Evolutionary conservation across 1,284 basidiomycete species (phyloP), one percentile per base, ranked within the genome.

Genomic region (Papiliotrema flavescens): DNA sequence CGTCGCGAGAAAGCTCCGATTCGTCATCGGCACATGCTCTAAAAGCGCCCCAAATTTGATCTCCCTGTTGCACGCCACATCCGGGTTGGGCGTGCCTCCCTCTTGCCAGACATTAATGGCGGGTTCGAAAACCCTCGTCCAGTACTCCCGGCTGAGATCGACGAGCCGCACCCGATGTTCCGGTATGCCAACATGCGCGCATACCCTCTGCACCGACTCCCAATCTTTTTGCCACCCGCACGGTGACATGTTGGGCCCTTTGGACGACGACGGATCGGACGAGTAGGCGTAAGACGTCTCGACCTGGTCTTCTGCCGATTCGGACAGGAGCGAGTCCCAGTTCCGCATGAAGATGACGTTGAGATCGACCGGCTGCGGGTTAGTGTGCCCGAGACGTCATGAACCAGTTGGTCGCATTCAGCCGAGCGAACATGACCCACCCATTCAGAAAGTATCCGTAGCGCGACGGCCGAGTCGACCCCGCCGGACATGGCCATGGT

Each of bases 201-300:
- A 93, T 9, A 96, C 89, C 8, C 79, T 77, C 64, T 86, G 85
- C 1, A 97, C 94, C 67, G 95, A 90, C 53, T 88, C 83, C 89
- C 90, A 98, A 66, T 98, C 94, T 53, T 85, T 86, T 75, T 97
- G 88, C 95, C 95, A 98, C 67, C 90, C 87, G 70, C 95, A 97
- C 0, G 90, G 90, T 80, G 82, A 41, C 82, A 87, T 87, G n/a
- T 47, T 83, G 24, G 51, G 50, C 13, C 24, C 39, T 34, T 32
- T 23, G 19, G 53, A 42, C 20, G 53, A 51, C 4, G 50, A 24
- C 19, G 36, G 34, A 14, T 80, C 17, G 81, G 85, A 64, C 86
- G 64, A 49, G 8, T 59, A 51, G 19, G 57, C 51, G 44, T 41
- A 55, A 2, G 49, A 36, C 24, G 49, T 39, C 11, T 47, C 26